Conservation (phyloP, 139 green algal genomes). For the Chlamydomonas asymmetrica region DNA sequence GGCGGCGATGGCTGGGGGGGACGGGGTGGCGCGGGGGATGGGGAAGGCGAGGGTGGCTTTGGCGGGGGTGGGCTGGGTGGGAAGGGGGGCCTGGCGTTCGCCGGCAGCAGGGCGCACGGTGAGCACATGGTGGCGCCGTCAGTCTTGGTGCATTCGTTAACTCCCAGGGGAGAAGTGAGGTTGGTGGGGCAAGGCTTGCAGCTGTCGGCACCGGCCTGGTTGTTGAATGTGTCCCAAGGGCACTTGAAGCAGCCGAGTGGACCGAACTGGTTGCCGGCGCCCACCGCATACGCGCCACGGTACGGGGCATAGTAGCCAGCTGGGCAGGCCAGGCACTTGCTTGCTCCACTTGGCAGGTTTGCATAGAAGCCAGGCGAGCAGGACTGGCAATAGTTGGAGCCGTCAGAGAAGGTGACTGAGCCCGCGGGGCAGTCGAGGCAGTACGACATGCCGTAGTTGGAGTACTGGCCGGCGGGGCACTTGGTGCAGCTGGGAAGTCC, state of each 20-base stretch:
- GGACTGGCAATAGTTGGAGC: not conserved
- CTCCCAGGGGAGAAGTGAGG: too few relatives aligned
- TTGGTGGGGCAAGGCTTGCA: slow-evolving; percentile 24
- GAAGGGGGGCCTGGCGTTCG: too few relatives aligned
- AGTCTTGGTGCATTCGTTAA: too few relatives aligned
- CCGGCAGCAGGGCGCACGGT: too few relatives aligned
- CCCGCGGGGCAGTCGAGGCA: not conserved
- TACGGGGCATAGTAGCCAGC: slow-evolving; percentile 14
- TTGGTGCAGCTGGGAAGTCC: slow-evolving; percentile 14
- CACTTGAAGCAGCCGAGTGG: slow-evolving; percentile 27
- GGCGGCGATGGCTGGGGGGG: too few relatives aligned
- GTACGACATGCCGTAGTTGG: not conserved
- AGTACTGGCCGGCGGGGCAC: slow-evolving; percentile 10
- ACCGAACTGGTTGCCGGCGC: not conserved
- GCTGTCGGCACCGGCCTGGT: slow-evolving; percentile 5
- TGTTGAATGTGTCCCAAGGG: not conserved
- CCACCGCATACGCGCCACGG: not conserved
- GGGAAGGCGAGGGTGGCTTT: too few relatives aligned
- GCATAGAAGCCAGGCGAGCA: slow-evolving; percentile 19
- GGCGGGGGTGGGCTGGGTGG: too few relatives aligned
- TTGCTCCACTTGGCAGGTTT: not conserved
- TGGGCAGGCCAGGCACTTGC: slow-evolving; percentile 8
- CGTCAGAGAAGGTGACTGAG: slow-evolving; percentile 2
- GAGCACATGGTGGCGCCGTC: too few relatives aligned
- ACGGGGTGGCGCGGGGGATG: too few relatives aligned